Evolutionary conservation across 2,329 filamentous ascomycete species (phyloP).

Genomic region (Delphinella strobiligena): DNA sequence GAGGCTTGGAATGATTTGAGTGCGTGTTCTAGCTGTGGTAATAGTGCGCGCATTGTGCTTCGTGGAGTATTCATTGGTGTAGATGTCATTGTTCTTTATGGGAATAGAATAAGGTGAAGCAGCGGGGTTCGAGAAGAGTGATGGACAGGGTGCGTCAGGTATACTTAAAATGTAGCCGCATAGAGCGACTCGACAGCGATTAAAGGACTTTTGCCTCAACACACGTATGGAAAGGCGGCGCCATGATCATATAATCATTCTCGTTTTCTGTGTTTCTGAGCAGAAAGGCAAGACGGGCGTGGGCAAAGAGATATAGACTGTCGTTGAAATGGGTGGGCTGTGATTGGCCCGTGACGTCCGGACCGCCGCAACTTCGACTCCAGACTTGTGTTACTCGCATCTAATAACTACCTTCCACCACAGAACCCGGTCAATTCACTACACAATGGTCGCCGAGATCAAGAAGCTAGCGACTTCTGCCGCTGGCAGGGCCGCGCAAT

Average conservation of each 20-base stretch:
- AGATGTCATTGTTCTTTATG: neutral
- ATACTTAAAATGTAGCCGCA: no score
- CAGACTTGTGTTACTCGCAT: neutral
- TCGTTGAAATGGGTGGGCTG: neutral
- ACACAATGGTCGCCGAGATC: constrained; percentile 10
- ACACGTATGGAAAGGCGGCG: no score
- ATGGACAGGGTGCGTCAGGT: no score
- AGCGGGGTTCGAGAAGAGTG: no score
- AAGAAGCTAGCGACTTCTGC: constrained; percentile 12
- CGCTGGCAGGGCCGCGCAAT: constrained; percentile 10
- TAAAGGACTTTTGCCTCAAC: no score
- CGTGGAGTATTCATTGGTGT: constrained; percentile 2
- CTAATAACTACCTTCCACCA: neutral
- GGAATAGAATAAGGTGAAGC: no score
- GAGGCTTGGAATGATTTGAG: constrained; percentile 33
- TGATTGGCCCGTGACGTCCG: neutral
- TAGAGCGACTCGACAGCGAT: no score
- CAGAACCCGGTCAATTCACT: neutral
- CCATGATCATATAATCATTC: no score
- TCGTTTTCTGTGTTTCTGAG: no score
- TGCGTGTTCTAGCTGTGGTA: constrained; percentile 26
- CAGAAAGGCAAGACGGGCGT: neutral
- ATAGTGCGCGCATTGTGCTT: constrained; percentile 17
- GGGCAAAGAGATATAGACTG: neutral
- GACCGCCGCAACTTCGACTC: neutral